Base-by-base conservation (phyloP, 1,139 yeast species). In the Tardiomyces blankii region DNA sequence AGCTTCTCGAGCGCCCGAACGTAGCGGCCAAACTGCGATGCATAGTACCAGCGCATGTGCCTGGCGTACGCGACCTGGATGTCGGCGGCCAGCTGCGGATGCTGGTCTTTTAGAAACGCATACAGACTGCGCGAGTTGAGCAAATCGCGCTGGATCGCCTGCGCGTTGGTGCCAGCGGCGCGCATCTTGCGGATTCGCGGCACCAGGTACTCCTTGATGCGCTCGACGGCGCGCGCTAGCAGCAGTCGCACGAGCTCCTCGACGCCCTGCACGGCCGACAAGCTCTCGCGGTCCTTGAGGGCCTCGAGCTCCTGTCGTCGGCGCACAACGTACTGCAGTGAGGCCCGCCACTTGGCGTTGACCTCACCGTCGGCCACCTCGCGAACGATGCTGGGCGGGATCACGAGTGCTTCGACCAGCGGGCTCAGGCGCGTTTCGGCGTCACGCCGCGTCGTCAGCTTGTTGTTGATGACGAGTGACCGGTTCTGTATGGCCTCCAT, bases 41-140 rank as follows among this genome's bases (percentile, higher is more conserved):
- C 72, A 60, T 89, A 89, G 65, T 88, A 89, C 96, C 96, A 89
- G 56, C 75, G 71, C 87, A 88, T 87, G 2, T 96, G 88, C 56
- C 77, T 80, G 11, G 82, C 68, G 60, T 89, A 89, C 0, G 96
- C 96, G 55, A 76, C 74, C 51, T 79, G 74, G 41, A 89, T 69
- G 57, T 86, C 95, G 16, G 69, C 62, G 0, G 93, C 87, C 47
- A 89, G 64, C 14, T 77, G 72, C 5, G 72, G 69, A 49, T 82
- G 77, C 45, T 76, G 76, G 2, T 63, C 54, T 8, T 68, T 61
- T 25, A 88, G 61, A 53, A 83, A 88, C 2, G 66, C 65, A 55
- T 66, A 84, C 1, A 78, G 69, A 44, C 82, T 87, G 51, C 75
- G 77, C 14, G 78, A 77, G 32, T 70, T 68, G 5, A 85, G 62